Base-by-base conservation (phyloP, 139 green algal genomes). In the Picochlorum costavermella region DNA sequence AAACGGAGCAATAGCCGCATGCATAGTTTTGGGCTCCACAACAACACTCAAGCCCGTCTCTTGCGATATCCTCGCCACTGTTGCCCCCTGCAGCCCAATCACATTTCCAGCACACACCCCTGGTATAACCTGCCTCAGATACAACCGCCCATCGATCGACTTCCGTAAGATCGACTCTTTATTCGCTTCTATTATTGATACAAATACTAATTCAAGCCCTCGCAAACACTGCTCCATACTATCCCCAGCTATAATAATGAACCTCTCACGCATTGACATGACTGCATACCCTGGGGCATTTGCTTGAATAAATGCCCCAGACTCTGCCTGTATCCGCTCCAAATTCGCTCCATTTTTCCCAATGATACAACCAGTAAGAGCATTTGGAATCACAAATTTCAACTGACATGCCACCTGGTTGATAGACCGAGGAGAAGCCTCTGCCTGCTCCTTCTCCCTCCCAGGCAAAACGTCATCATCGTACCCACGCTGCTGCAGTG, bases 1-100 rank as follows among this genome's bases (percentile, higher is more conserved):
- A 51, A 77, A 77, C 43, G 71, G 71, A 57, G 67, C 40, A 45
- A 77, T 72, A 16, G 65, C 65, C 20, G 71, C 71, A 31, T 73
- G 65, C n/a, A 26, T 20, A 20, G n/a, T 25, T 50, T 60, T 65
- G 17, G 58, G 28, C 56, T 73, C 71, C 25, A 77, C 53, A 48
- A 70, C 23, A 49, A 76, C 55, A 55, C 5, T 10, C 25, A 25
- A 26, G 9, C 46, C 63, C 12, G 23, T 46, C 12, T 30, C 46
- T 25, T 36, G 37, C 16, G 14, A 23, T 20, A 77, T 51, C 20
- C 3, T 23, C 50, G 65, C 61, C 50, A 77, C 69, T 4, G 30
- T 36, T 50, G 69, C 65, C 37, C 71, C 65, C 36, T 53, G 56
- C 36, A 64, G 65, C 30, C 71, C 65, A 62, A 77, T 62, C 14